phyloP scores from a whole-genome alignment of 495 filamentous ascomycete species.

The Podospora bellae-mahoneyi region DNA sequence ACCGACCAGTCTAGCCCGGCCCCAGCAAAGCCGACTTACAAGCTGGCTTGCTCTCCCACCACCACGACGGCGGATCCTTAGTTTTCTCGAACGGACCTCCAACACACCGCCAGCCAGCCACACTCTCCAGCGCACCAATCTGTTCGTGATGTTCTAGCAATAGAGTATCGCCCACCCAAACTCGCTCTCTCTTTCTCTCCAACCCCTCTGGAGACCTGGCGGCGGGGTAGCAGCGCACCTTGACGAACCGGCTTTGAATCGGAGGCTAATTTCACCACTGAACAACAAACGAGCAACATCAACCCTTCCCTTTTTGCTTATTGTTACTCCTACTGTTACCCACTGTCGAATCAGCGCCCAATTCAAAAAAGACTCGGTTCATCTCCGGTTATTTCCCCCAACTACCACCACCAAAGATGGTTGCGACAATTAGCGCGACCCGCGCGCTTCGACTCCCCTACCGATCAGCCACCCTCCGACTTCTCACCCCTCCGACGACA shows the following conservation, averaged over 20 bases:
- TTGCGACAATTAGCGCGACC: slow-evolving; percentile 3
- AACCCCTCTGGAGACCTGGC: slow-evolving; percentile 4
- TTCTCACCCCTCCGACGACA: background rate
- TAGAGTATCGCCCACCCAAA: slow-evolving; percentile 3
- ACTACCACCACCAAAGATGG: slow-evolving; percentile 13
- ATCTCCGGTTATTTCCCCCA: background rate
- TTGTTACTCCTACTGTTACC: background rate
- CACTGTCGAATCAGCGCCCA: background rate
- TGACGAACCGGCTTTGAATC: background rate
- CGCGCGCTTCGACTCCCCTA: slow-evolving; percentile 16
- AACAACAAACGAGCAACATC: background rate
- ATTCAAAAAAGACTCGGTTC: background rate
- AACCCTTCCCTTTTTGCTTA: background rate
- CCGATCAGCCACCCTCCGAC: slow-evolving; percentile 4
- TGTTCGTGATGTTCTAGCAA: slow-evolving; percentile 19
- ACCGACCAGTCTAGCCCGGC: background rate
- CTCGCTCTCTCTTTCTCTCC: background rate
- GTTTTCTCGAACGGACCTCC: background rate
- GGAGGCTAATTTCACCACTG: background rate
- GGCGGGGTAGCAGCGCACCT: slow-evolving; percentile 8
- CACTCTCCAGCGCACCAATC: background rate
- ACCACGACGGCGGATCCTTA: background rate
- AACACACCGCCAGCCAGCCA: slow-evolving; percentile 1
- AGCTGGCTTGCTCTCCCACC: background rate
- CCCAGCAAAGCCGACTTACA: background rate